Base-by-base conservation (phyloP, 208 protist species). In the Trypanosoma cruzi region DNA sequence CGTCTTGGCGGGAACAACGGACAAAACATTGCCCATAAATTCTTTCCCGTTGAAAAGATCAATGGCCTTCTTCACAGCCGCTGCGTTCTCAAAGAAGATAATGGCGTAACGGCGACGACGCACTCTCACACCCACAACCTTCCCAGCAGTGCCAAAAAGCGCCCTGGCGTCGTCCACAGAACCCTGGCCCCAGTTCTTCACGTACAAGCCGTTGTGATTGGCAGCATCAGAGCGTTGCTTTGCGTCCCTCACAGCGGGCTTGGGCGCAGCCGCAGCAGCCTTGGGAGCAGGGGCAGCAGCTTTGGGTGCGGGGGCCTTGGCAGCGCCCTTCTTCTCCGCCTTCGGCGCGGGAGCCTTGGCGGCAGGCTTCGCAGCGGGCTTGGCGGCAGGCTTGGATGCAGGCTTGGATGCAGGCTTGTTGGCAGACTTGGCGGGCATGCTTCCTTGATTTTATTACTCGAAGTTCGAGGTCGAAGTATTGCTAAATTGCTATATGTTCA, bases 31-130 rank as follows among this genome's bases (percentile, higher is more conserved):
- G 68, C 88, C 88, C 50, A 82, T 55, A 59, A 93, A 74, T 73
- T 89, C 85, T 81, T 90, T 93, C 71, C 86, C 83, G 80, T 93
- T 88, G 85, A 93, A 93, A 56, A 89, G 81, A 69, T 93, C 88
- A 56, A 93, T 89, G 34, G 88, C 88, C 83, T 90, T 90, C 82
- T 89, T 90, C 78, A 93, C 88, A 31, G 84, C 84, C n/a, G 88
- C 88, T 16, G 82, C 54, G 73, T 72, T 89, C 56, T 90, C 85
- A 71, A 90, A 93, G 85, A 93, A 93, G 67, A 93, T 72, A 46
- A 93, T 64, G 36, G 82, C 88, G 85, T 90, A 93, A 73, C 80
- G 81, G 79, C 86, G 78, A 71, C 88, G 88, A 70, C 88, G 88
- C 37, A 93, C 61, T 73, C 84, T 82, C 31, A 78, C 85, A 54